A percentile compares a stretch with the other conserved stretches of the same genome.
Conservation (phyloP, 345 rosid species). For the Clausena lansium region DNA sequence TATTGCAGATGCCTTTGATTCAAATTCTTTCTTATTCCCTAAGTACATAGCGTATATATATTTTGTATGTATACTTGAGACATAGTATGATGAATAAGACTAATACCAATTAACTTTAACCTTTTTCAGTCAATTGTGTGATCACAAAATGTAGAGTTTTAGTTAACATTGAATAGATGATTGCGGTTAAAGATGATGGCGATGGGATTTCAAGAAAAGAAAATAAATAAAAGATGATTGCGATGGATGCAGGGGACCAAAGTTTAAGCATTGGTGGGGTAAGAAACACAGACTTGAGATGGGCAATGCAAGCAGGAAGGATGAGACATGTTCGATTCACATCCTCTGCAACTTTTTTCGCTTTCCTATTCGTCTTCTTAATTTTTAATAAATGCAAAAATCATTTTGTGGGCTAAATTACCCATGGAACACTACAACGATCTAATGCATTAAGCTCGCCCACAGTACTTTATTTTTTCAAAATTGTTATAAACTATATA, state of each 20-base stretch:
- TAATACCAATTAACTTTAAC: conserved; percentile 25
- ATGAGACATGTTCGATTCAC: neutral
- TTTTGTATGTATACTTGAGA: conserved; percentile 35
- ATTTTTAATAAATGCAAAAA: neutral
- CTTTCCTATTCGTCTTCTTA: no score
- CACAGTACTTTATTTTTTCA: no score
- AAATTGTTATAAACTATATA: no score
- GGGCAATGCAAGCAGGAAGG: neutral
- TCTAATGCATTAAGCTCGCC: no score
- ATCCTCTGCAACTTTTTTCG: neutral
- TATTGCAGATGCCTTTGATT: conserved; percentile 23
- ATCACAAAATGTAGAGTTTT: conserved; percentile 6
- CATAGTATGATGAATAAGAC: conserved; percentile 41
- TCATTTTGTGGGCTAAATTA: neutral
- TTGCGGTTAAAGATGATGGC: neutral
- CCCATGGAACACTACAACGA: no score
- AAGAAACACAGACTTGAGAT: neutral
- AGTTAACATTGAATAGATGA: neutral
- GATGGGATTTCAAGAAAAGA: neutral
- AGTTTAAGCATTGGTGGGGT: conserved; percentile 16
- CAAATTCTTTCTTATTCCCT: conserved; percentile 25
- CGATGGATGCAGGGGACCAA: conserved; percentile 23
- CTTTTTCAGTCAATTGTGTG: conserved; percentile 11
- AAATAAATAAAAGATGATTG: neutral
- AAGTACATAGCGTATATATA: conserved; percentile 32